Conservation (phyloP, 2,329 filamentous ascomycete genomes). For the Clarireedia sp. region DNA sequence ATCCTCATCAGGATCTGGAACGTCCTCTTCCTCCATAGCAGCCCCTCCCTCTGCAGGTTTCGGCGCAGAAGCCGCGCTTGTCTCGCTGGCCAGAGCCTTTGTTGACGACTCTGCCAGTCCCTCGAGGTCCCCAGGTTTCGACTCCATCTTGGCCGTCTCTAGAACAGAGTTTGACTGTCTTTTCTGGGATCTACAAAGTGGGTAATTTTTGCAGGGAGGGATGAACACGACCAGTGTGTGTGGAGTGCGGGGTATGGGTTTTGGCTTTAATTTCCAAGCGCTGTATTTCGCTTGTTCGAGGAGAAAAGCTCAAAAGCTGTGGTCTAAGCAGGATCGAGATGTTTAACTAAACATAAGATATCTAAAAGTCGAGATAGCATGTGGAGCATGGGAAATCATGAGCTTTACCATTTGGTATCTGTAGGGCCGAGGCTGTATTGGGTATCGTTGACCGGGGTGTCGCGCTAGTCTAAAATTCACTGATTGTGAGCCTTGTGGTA, state of each 20-base stretch:
- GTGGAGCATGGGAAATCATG: background rate
- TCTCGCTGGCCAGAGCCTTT: slow-evolving; percentile 14
- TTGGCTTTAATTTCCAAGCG: background rate
- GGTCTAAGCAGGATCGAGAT: background rate
- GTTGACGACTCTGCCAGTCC: slow-evolving; percentile 11
- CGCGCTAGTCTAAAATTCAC: slow-evolving; percentile 7
- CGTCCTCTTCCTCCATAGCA: slow-evolving; percentile 38
- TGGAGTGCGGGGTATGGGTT: slow-evolving; percentile 9
- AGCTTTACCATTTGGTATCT: no score
- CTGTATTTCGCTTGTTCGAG: background rate
- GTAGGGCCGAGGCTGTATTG: slow-evolving; percentile 5
- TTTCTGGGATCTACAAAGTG: slow-evolving; percentile 6
- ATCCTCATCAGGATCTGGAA: slow-evolving; percentile 87
- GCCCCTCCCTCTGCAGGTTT: slow-evolving; percentile 8
- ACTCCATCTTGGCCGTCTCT: slow-evolving; percentile 16
- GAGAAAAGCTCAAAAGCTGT: background rate
- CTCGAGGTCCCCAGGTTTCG: slow-evolving; percentile 19
- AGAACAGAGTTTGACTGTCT: background rate
- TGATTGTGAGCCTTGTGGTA: background rate
- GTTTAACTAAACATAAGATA: background rate
- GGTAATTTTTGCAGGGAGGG: slow-evolving; percentile 3
- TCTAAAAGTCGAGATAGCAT: no score
- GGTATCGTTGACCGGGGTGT: background rate
- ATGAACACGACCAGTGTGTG: background rate
- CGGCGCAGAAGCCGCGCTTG: slow-evolving; percentile 8